phyloP scores from a whole-genome alignment of 1,139 yeast genomes.

The Blastobotrys capitulatus region DNA sequence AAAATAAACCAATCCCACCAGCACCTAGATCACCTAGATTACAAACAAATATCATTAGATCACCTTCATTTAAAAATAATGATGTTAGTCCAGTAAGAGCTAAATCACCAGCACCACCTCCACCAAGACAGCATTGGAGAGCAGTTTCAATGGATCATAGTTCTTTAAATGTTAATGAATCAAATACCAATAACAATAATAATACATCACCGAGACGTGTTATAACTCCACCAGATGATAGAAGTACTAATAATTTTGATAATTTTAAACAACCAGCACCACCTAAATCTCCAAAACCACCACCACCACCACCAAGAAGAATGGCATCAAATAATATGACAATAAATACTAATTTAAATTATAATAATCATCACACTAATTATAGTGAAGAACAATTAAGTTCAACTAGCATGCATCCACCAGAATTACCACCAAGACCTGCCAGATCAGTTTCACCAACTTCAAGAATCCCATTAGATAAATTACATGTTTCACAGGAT shows the following conservation, averaged over 20 bases:
- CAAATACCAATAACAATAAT: neutral
- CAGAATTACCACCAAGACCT: conserved; percentile 7
- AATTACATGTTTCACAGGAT: neutral
- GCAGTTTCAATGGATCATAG: neutral
- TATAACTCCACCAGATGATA: conserved; percentile 6
- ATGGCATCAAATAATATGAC: conserved; percentile 6
- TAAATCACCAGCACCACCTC: conserved; percentile 9
- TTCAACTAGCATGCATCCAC: neutral
- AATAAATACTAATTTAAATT: neutral
- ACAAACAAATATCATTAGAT: neutral
- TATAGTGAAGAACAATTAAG: neutral
- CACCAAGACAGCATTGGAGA: conserved; percentile 6
- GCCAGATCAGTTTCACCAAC: conserved; percentile 7
- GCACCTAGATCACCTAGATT: conserved; percentile 6
- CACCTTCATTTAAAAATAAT: conserved; percentile 1
- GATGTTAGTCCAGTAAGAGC: neutral
- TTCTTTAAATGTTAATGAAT: neutral
- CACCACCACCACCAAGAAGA: conserved; percentile 13
- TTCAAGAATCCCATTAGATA: neutral
- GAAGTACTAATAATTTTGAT: neutral
- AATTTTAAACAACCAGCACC: neutral
- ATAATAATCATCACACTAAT: neutral
- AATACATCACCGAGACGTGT: neutral
- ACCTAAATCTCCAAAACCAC: conserved; percentile 8
- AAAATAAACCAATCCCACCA: conserved; percentile 4